Percentiles rank a stretch among this genome's conserved stretches.
These are phyloP conservation scores for Chrysophaeum taylorii DNA, from an alignment of 352 stramenopile genomes.

Conservation along the genomic window DNA sequence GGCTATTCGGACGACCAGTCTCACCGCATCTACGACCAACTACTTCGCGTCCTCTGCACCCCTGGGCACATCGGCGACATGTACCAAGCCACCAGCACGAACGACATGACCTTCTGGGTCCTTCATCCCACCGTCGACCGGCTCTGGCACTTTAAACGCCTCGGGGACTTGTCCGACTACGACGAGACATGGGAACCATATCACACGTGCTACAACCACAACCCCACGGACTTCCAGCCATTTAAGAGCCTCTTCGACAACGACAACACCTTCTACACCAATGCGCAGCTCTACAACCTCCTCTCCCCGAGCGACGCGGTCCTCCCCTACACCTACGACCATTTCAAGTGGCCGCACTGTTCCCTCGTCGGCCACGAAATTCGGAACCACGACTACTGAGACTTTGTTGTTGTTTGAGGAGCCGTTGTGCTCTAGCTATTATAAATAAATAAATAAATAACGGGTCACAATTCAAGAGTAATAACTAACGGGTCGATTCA, in stretches of 20 bases:
- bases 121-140: conserved; percentile 29
- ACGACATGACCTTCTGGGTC: conserved; percentile 33
- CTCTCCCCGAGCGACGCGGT: conserved; percentile 18
- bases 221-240: conserved; percentile 24
- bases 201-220: conserved; percentile 19
- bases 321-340: conserved; percentile 27
- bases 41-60: conserved; percentile 24
- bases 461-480: too few relatives aligned
- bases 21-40: conserved; percentile 17
- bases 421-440: too few relatives aligned
- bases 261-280: conserved; percentile 23
- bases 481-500: too few relatives aligned
- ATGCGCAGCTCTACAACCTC: conserved; percentile 26
- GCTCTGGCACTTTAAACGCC: neutral
- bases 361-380: conserved; percentile 9
- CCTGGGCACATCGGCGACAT: conserved; percentile 24
- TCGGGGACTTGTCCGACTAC: conserved; percentile 6
- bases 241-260: conserved; percentile 25
- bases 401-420: conserved; percentile 14
- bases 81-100: conserved; percentile 24
- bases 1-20: conserved; percentile 22
- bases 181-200: conserved; percentile 12
- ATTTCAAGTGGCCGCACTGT: conserved; percentile 29
- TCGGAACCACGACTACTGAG: too few relatives aligned
- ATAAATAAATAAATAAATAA: too few relatives aligned